Evolutionary conservation across 257 asterid genomes (phyloP), one percentile per base, ranked within the genome.

Genomic region (Solanum pinnatisectum): DNA sequence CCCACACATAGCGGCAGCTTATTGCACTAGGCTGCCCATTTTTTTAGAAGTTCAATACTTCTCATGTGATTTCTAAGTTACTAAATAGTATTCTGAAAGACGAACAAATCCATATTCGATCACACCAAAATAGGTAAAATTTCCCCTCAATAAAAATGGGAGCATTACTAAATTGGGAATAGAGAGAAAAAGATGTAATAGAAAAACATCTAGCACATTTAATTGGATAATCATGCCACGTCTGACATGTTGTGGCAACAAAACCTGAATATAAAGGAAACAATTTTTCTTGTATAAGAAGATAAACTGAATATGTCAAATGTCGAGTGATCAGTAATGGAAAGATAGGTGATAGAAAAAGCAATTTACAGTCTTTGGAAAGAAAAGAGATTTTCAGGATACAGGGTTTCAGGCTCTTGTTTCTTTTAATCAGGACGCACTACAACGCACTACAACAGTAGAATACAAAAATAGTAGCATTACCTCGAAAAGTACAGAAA

Each of bases 401-500:
- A 30, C 35, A 30, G 85, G 56, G 11, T 46, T 49, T 81, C 70
- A 49, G 68, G 70, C 10, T 82, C 27, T 27, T 8, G 37, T 49
- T 49, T 30, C 42, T 46, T 35, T 82, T 49, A 82, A 18, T 82
- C 85, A 27, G 44, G 70, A 82, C 70, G 3, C 42, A 46, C 18
- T 39, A 77, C 12, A 76, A 39, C 22, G 3, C 35, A 23, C 11
- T 44, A 82, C 20, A 81, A 49, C 42, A 20, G 85, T 18, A 82
- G 85, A 82, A 49, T 16, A 46, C 68, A 82, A 49, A 74, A 82
- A 30, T 49, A n/a, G 70, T 49, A 73, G 84, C 88, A 44, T 92
- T 90, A 97, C 99, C 99, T 97, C 99, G 86, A 92, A 89, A 74
- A 95, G 88, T 60, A 94, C 92, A 30, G 98, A 92, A 87, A 94